phyloP scores from a whole-genome alignment of 2,329 filamentous ascomycete genomes.

The Anthostomella pinea region DNA sequence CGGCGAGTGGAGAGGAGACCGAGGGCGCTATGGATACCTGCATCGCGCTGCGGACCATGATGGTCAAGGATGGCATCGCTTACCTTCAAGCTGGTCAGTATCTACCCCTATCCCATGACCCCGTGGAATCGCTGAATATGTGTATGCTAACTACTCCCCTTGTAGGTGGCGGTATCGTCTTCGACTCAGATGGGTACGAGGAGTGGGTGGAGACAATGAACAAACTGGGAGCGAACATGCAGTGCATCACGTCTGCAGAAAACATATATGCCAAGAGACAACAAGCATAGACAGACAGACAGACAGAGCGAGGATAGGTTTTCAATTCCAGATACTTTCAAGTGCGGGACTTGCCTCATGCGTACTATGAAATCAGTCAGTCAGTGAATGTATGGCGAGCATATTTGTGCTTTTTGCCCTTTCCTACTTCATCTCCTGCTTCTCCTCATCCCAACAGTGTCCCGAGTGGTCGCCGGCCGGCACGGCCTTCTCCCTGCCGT shows the following conservation, averaged over 20 bases:
- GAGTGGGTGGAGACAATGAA: conserved; percentile 96
- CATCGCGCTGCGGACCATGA: conserved; percentile 83
- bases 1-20: conserved; percentile 56
- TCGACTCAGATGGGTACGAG: conserved; percentile 85
- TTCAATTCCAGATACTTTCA: too few relatives aligned
- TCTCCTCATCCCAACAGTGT: conserved; percentile 31
- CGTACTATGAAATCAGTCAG: too few relatives aligned
- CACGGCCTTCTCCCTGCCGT: conserved; percentile 34
- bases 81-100: conserved; percentile 76
- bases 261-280: conserved; percentile 49
- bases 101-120: neutral
- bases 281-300: conserved; percentile 23
- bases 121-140: neutral
- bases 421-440: conserved; percentile 24
- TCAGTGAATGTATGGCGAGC: too few relatives aligned
- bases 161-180: conserved; percentile 81
- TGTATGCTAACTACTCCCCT: neutral
- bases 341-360: too few relatives aligned
- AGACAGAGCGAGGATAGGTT: neutral
- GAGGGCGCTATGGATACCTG: conserved; percentile 92
- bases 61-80: conserved; percentile 85
- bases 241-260: conserved; percentile 83
- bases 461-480: conserved; percentile 40
- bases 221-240: conserved; percentile 87
- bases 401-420: neutral